These are phyloP conservation scores for Acer campestre DNA, from an alignment of 345 rosid species.

Conservation along the genomic window DNA sequence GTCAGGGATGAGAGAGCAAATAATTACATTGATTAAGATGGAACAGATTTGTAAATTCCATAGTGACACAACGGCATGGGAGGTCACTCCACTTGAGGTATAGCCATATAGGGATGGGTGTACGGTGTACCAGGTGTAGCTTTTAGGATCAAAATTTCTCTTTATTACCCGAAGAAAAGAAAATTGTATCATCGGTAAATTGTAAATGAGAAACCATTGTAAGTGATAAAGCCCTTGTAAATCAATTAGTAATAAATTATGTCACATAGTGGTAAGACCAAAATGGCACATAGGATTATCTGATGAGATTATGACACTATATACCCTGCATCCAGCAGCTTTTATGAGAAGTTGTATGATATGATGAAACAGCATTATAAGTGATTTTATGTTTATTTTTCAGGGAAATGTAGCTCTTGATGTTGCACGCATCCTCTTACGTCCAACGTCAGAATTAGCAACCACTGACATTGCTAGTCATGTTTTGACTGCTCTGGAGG, in stretches of 20 bases:
- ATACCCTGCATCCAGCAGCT: not conserved
- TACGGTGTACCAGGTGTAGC: too few species aligned
- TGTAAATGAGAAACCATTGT: too few species aligned
- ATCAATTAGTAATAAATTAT: not conserved
- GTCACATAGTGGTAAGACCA: not conserved
- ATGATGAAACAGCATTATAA: not conserved
- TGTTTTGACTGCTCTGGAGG: slow-evolving; percentile 73
- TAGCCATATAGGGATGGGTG: too few species aligned
- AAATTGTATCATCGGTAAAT: too few species aligned
- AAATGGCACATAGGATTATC: not conserved
- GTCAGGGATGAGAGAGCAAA: not conserved
- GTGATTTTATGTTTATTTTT: slow-evolving; percentile 11
- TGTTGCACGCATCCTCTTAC: slow-evolving; percentile 82
- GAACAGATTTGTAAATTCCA: not conserved
- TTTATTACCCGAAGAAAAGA: too few species aligned
- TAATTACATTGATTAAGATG: slow-evolving; percentile 7
- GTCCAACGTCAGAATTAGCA: slow-evolving; percentile 73
- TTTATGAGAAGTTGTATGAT: not conserved
- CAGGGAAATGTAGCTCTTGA: slow-evolving; percentile 99
- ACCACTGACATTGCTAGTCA: slow-evolving; percentile 82
- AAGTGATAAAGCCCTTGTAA: not conserved
- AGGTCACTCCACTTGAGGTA: not conserved
- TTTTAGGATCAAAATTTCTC: not conserved
- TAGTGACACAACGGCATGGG: not conserved
- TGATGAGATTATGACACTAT: not conserved